Base-by-base conservation (phyloP, 2,329 filamentous ascomycete species). In the Exophiala sp. region DNA sequence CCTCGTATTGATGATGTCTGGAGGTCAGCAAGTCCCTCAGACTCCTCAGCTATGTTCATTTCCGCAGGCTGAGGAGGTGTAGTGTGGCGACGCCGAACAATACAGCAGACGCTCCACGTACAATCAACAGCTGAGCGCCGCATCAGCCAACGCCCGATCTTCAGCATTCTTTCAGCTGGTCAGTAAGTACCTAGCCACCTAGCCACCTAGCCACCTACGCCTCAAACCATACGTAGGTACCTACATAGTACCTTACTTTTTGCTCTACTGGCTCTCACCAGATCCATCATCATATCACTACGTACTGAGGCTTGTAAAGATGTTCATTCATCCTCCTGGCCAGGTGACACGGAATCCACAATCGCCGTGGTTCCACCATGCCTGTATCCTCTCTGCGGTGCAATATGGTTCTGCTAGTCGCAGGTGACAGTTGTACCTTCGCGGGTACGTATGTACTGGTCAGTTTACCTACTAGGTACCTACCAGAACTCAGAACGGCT, bases 351-450 rank as follows among this genome's bases (percentile, higher is more conserved):
- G 54, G 54, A 45, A 48, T 30, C 50, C 51, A 45, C 50, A 46
- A 32, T 51, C 54, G 44, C 54, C 54, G 54, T 52, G 54, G 47
- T 57, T 48, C 54, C 51, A 49, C 43, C 13, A 29, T 37, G 34
- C 34, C 24, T 6, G 24, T 27, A 27, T 27, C 24, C 18, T 18
- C 19, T 5, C 7, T 37, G 34, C 34, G 34, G 5, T 37, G 18
- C 18, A n/a, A 34, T 13, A 7, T 19, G 34, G 24, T 27, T 5
- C 5, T 10, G 6, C 24, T 27, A 27, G 10, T 27, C 10, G 24
- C 24, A 10, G 24, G 24, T 27, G 24, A 27, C 24, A 27, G 24
- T n/a, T n/a, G n/a, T n/a, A n/a, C n/a, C n/a, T n/a, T n/a, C n/a
- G n/a, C n/a, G n/a, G n/a, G n/a, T n/a, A n/a, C n/a, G n/a, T n/a